Conservation (phyloP, 176 grass and related monocot species). For the Lolium perenne region DNA sequence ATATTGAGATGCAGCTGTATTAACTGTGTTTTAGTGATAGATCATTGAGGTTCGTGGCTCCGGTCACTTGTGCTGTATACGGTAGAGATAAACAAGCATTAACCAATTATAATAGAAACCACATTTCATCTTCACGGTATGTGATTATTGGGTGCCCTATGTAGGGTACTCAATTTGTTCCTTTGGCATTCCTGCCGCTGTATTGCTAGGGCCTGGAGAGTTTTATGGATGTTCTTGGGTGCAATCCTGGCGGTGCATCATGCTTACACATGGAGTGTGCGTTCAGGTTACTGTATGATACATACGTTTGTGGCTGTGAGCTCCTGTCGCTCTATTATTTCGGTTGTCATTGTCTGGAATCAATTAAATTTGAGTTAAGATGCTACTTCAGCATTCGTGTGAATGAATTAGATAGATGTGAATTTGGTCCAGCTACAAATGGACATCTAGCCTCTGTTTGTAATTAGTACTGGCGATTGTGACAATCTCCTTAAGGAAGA, state of each 20-base stretch:
- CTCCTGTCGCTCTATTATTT: constrained; percentile 7
- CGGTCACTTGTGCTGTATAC: not conserved
- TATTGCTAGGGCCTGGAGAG: not conserved
- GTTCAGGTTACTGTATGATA: not conserved
- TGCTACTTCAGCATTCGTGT: not conserved
- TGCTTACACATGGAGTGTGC: not conserved
- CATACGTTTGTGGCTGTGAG: not conserved
- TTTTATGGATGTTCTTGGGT: not conserved
- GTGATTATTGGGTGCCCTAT: not conserved
- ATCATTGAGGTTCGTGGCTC: not conserved
- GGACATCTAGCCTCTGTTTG: not conserved
- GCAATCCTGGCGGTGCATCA: not conserved
- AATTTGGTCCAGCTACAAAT: not conserved
- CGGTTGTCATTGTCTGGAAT: not conserved
- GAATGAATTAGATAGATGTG: not conserved
- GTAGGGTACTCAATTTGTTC: constrained; percentile 14
- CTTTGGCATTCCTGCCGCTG: not conserved
- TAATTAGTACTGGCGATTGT: not conserved
- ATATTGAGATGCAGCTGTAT: not conserved
- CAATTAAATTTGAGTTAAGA: not conserved
- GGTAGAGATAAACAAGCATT: not conserved
- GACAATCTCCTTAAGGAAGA: not conserved
- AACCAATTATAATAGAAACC: not conserved
- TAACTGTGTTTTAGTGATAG: not conserved
- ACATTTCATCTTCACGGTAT: not conserved